Evolutionary conservation across 2,329 filamentous ascomycete species (phyloP).

Genomic region (Pseudogymnoascus sp.): DNA sequence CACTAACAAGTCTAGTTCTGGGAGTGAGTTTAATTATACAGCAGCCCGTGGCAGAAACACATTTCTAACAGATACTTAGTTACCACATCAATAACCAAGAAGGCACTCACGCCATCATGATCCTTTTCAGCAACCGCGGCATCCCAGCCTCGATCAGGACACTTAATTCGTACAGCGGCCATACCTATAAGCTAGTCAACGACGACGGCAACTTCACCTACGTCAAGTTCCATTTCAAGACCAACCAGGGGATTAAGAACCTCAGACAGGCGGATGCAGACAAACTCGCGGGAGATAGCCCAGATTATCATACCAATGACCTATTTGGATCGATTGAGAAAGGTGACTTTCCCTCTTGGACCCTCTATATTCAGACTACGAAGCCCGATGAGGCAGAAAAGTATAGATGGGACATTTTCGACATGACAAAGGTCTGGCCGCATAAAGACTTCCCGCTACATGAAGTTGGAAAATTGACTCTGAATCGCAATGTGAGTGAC

Average conservation of each 20-base stretch:
- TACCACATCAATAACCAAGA: slow-evolving; percentile 37
- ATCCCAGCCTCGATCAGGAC: slow-evolving; percentile 45
- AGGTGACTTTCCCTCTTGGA: slow-evolving; percentile 46
- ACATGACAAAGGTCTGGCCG: slow-evolving; percentile 46
- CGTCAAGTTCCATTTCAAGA: slow-evolving; percentile 43
- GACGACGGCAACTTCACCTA: slow-evolving; percentile 45
- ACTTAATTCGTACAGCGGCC: slow-evolving; percentile 46
- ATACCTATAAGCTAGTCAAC: slow-evolving; percentile 48
- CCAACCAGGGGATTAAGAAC: slow-evolving; percentile 43
- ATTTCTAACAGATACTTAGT: background rate
- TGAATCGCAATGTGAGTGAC: slow-evolving; percentile 37
- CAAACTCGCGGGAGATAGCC: slow-evolving; percentile 28
- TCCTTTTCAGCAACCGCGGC: slow-evolving; percentile 48
- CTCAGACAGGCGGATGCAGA: slow-evolving; percentile 41
- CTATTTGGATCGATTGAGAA: slow-evolving; percentile 44
- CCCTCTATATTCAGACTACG: slow-evolving; percentile 44
- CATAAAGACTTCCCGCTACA: slow-evolving; percentile 41
- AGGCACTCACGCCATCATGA: slow-evolving; percentile 48
- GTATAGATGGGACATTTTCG: slow-evolving; percentile 41
- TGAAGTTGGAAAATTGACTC: slow-evolving; percentile 38
- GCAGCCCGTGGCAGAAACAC: background rate
- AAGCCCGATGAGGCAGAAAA: slow-evolving; percentile 38
- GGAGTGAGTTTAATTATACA: slow-evolving; percentile 13
- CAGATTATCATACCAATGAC: slow-evolving; percentile 43
- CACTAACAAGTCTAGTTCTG: slow-evolving; percentile 12